A percentile compares a stretch with the other conserved stretches of the same genome.
These are phyloP conservation scores for Nemania serpens DNA, from an alignment of 2,329 filamentous ascomycete species.

Conservation along the genomic window DNA sequence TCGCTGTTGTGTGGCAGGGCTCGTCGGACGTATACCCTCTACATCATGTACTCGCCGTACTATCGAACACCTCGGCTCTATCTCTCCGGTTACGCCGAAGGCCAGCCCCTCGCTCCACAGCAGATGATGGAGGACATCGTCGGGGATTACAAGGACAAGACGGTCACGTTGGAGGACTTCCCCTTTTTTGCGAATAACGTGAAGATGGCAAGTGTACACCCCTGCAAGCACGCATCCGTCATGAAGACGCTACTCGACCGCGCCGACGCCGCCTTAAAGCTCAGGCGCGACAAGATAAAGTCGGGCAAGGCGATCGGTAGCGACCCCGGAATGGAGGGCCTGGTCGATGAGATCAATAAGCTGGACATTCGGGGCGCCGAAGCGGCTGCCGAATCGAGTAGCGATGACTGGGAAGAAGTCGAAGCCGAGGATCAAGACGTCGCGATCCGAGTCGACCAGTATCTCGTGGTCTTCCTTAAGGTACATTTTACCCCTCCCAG, in stretches of 20 bases:
- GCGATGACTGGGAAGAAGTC: constrained; percentile 70
- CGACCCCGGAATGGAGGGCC: constrained; percentile 74
- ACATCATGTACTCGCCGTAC: constrained; percentile 97
- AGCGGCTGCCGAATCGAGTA: constrained; percentile 55
- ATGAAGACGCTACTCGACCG: constrained; percentile 98
- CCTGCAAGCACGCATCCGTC: constrained; percentile 94
- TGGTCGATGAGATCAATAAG: constrained; percentile 79
- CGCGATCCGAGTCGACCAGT: constrained; percentile 86
- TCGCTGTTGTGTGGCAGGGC: constrained; percentile 59
- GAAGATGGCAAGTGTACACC: constrained; percentile 96
- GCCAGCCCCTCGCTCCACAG: constrained; percentile 79
- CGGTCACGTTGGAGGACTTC: constrained; percentile 96
- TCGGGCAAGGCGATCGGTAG: constrained; percentile 56
- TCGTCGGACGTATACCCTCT: constrained; percentile 92
- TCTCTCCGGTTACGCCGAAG: constrained; percentile 85
- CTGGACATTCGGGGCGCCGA: constrained; percentile 62
- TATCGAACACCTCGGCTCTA: constrained; percentile 96
- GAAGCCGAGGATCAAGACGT: constrained; percentile 72
- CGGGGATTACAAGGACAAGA: constrained; percentile 97
- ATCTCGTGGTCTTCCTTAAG: constrained; percentile 85
- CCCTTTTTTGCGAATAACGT: constrained; percentile 89
- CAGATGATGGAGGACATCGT: constrained; percentile 97
- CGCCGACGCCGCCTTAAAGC: constrained; percentile 88
- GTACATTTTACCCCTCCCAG: constrained; percentile 48
- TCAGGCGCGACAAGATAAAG: constrained; percentile 81